Conservation (phyloP, 768 basidiomycete species). For the Paxillus ammoniavirescens region DNA sequence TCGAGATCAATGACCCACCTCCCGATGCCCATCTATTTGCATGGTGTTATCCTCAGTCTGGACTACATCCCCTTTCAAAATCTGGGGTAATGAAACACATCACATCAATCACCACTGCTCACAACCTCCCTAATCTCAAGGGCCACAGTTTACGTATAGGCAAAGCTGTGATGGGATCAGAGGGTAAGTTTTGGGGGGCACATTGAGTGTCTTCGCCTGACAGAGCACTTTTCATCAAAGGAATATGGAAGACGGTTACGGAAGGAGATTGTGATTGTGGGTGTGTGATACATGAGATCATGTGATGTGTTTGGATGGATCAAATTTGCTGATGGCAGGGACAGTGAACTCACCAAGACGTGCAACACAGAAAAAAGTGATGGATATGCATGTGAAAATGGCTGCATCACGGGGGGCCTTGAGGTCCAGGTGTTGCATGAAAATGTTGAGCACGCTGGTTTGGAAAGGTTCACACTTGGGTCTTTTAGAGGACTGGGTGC, state of each 20-base stretch:
- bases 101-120: no score
- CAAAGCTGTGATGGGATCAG: background rate
- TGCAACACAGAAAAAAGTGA: constrained; percentile 34
- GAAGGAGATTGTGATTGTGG: constrained; percentile 12
- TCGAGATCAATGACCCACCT: background rate
- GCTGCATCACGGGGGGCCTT: constrained; percentile 32
- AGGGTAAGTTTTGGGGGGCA: background rate
- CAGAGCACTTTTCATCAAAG: background rate
- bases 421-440: constrained; percentile 22
- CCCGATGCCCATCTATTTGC: background rate
- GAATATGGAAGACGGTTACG: constrained; percentile 6
- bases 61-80: no score
- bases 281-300: constrained; percentile 22
- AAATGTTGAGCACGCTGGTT: background rate
- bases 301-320: constrained; percentile 30
- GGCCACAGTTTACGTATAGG: no score
- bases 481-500: constrained; percentile 18
- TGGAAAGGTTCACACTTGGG: constrained; percentile 33
- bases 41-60: no score
- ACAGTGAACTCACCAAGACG: constrained; percentile 40
- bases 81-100: no score
- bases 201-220: background rate
- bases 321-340: constrained; percentile 29
- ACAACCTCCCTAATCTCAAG: no score
- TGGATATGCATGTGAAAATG: constrained; percentile 34